Conservation (phyloP, 305 asterid species). For the Fraxinus angustifolia region DNA sequence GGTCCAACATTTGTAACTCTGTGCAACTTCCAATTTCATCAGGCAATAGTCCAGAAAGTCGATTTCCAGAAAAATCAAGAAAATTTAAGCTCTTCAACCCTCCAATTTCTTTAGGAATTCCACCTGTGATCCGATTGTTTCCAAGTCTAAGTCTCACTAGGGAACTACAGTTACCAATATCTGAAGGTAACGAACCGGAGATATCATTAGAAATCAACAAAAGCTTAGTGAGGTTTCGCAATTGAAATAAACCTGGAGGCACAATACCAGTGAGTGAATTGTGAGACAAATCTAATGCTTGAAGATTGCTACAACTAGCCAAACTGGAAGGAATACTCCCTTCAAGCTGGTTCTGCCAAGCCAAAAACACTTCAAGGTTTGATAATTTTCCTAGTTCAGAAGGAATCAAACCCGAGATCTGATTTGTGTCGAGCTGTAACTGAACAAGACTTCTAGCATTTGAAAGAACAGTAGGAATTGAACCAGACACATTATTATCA, state of each 20-base stretch:
- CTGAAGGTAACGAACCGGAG: constrained; percentile 65
- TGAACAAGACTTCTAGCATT: constrained; percentile 57
- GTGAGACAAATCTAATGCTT: constrained; percentile 66
- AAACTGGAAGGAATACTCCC: constrained; percentile 63
- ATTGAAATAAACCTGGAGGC: constrained; percentile 55
- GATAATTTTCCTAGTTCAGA: constrained; percentile 50
- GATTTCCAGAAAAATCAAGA: constrained; percentile 66
- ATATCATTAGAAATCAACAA: constrained; percentile 58
- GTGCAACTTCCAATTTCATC: constrained; percentile 65
- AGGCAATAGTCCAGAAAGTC: constrained; percentile 52
- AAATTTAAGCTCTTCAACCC: constrained; percentile 46
- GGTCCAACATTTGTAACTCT: constrained; percentile 60
- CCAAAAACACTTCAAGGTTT: constrained; percentile 61
- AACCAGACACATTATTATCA: constrained; percentile 72
- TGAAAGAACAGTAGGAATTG: constrained; percentile 71
- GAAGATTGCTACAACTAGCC: constrained; percentile 61
- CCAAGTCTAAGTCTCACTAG: constrained; percentile 56
- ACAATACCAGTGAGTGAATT: constrained; percentile 64
- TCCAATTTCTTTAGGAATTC: constrained; percentile 64
- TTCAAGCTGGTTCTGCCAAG: constrained; percentile 80
- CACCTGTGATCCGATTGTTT: constrained; percentile 56
- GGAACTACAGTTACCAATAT: constrained; percentile 66
- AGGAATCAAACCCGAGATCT: constrained; percentile 71
- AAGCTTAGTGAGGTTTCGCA: constrained; percentile 61
- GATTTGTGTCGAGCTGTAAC: constrained; percentile 70